Evolutionary conservation across 441 rosid species (phyloP), one percentile per base, ranked within the genome.

Genomic region (Iberis amara): DNA sequence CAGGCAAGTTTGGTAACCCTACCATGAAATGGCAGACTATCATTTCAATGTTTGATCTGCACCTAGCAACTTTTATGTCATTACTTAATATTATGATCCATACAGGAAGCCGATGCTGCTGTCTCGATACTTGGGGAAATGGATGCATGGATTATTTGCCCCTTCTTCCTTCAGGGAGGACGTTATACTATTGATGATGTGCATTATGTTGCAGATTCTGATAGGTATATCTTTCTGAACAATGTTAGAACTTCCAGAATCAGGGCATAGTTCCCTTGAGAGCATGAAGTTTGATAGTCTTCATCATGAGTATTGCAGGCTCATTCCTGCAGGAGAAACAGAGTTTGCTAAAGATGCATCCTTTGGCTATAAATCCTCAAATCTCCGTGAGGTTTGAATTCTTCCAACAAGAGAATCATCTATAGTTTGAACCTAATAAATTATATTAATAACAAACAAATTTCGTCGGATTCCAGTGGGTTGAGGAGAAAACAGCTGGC

Each of bases 81-180:
- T 66, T 27, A 66, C 41, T 48, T 27, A 36, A 39, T 32, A 52
- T 51, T 62, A 27, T 45, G 48, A 46, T 59, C 57, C 72, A 49
- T 67, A 59, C 71, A 92, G 98, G 98, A 88, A 70, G 81, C 88
- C 41, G 91, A 92, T 73, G 94, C 96, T 51, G 95, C 79, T 67
- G 80, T 78, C 73, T 88, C 98, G 12, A 72, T 83, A 53, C 78
- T 92, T 52, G 98, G 95, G 55, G 82, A 88, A 73, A 77, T 91
- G 86, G 98, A 91, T 42, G 81, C 94, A 8, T 91, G 95, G 95
- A 91, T 91, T 55, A 76, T 91, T 62, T 91, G 96, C 71, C 98
- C 98, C 6, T 91, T 91, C 71, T 91, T 91, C 52, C 94, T 87
- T 70, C 98, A 91, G 77, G 98, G 95, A 68, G 98, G 96, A 57